Percentiles rank a stretch among this genome's conserved stretches.
Evolutionary conservation across 768 basidiomycete genomes (phyloP).

Genomic region (Calvatia gigantea): DNA sequence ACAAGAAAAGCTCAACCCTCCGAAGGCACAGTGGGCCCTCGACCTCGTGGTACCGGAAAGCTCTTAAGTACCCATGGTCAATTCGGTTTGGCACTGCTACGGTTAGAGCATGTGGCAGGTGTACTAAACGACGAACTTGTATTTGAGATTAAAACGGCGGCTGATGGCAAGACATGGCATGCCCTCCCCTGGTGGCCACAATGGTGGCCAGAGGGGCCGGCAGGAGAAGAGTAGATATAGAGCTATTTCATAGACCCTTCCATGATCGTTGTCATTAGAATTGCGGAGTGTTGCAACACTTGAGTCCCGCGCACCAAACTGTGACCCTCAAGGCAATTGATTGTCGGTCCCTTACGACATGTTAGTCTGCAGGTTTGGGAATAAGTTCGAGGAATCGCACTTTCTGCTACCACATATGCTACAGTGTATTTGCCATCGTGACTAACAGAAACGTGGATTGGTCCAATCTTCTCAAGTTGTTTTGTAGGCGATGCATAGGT

Average conservation of each 20-base stretch:
- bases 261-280: too few species aligned
- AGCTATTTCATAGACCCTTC: too few species aligned
- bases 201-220: constrained; percentile 43
- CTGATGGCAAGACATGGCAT: constrained; percentile 31
- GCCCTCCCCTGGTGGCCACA: constrained; percentile 68
- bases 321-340: not conserved
- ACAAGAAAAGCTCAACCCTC: constrained; percentile 9
- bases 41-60: constrained; percentile 72
- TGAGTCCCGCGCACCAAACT: not conserved
- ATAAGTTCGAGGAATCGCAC: constrained; percentile 11
- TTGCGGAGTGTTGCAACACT: too few species aligned
- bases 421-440: constrained; percentile 81
- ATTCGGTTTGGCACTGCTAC: constrained; percentile 75
- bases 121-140: constrained; percentile 44
- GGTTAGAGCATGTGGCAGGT: constrained; percentile 70
- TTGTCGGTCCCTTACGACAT: not conserved
- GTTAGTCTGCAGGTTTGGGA: not conserved
- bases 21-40: constrained; percentile 30
- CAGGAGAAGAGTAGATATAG: constrained; percentile 7
- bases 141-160: constrained; percentile 35
- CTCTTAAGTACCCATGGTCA: constrained; percentile 58
- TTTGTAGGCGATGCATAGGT: constrained; percentile 38
- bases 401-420: constrained; percentile 64
- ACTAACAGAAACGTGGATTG: constrained; percentile 68
- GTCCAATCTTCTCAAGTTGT: constrained; percentile 24